Conservation (phyloP, 2,329 filamentous ascomycete genomes). For the Tolypocladium paradoxum region DNA sequence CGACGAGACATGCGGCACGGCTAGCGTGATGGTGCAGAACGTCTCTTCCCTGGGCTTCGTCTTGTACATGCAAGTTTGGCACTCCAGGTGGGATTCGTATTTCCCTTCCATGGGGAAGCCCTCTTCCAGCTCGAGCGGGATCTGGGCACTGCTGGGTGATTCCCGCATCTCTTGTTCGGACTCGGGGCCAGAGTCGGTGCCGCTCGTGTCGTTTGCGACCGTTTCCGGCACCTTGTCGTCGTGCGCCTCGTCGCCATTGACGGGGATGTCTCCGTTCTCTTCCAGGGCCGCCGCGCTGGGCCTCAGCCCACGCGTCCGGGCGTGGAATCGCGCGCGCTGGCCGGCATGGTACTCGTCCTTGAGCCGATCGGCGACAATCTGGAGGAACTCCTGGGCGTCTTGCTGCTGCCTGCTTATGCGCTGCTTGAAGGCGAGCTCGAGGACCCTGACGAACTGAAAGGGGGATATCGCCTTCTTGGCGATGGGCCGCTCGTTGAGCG, state of each 20-base stretch:
- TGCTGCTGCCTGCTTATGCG: constrained; percentile 91
- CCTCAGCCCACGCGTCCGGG: constrained; percentile 23
- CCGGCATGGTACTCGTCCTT: constrained; percentile 92
- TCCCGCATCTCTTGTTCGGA: constrained; percentile 6
- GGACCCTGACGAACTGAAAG: constrained; percentile 66
- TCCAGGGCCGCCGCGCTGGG: constrained; percentile 1
- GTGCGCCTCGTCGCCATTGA: constrained; percentile 11
- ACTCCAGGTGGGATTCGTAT: constrained; percentile 92
- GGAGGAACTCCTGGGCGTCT: constrained; percentile 93
- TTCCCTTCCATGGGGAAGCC: constrained; percentile 88
- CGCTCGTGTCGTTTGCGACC: background rate
- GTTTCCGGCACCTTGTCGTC: background rate
- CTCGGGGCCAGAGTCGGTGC: background rate
- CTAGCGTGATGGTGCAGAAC: constrained; percentile 86
- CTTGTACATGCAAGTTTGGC: constrained; percentile 79
- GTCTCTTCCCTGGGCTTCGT: constrained; percentile 73
- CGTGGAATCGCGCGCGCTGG: constrained; percentile 55
- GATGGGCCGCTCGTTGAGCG: constrained; percentile 85
- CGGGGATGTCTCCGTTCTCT: background rate
- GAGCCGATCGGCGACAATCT: constrained; percentile 83
- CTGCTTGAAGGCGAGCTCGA: constrained; percentile 81
- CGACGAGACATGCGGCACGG: constrained; percentile 73
- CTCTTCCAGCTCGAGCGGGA: constrained; percentile 41
- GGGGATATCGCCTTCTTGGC: constrained; percentile 90
- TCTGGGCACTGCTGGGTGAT: constrained; percentile 7